These are phyloP conservation scores for Lactifluus subvellereus DNA, from an alignment of 768 basidiomycete species.

Conservation along the genomic window DNA sequence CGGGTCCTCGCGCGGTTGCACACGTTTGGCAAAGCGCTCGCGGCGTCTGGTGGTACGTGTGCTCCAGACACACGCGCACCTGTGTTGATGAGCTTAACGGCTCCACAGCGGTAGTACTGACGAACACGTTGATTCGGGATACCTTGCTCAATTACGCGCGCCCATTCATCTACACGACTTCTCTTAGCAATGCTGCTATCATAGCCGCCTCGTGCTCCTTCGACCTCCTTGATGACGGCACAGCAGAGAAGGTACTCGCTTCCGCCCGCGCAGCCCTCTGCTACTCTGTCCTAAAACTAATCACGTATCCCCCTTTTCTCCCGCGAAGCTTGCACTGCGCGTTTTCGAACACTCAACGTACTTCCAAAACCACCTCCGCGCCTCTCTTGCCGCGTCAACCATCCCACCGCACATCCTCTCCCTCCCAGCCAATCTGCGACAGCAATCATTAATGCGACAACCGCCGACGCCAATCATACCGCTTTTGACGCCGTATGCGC, in stretches of 20 bases:
- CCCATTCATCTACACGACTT: conserved; percentile 87
- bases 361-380: conserved; percentile 33
- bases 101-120: conserved; percentile 65
- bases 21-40: conserved; percentile 92
- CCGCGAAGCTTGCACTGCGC: conserved; percentile 29
- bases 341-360: conserved; percentile 44
- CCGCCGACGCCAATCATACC: conserved; percentile 79
- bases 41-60: conserved; percentile 73
- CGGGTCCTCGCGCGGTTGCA: conserved; percentile 73
- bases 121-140: conserved; percentile 62
- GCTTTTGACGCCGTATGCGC: conserved; percentile 69
- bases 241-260: conserved; percentile 48
- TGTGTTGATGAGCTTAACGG: not conserved
- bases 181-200: conserved; percentile 70
- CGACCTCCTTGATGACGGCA: conserved; percentile 67
- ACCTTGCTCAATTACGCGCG: conserved; percentile 92
- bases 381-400: conserved; percentile 26
- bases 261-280: not conserved
- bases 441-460: conserved; percentile 25
- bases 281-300: conserved; percentile 27
- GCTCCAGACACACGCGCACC: not conserved
- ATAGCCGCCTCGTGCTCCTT: conserved; percentile 73
- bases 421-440: conserved; percentile 27
- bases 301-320: not conserved
- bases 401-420: conserved; percentile 32